These are phyloP conservation scores for Albatrellus ellisii DNA, from an alignment of 768 basidiomycete species.

Conservation along the genomic window DNA sequence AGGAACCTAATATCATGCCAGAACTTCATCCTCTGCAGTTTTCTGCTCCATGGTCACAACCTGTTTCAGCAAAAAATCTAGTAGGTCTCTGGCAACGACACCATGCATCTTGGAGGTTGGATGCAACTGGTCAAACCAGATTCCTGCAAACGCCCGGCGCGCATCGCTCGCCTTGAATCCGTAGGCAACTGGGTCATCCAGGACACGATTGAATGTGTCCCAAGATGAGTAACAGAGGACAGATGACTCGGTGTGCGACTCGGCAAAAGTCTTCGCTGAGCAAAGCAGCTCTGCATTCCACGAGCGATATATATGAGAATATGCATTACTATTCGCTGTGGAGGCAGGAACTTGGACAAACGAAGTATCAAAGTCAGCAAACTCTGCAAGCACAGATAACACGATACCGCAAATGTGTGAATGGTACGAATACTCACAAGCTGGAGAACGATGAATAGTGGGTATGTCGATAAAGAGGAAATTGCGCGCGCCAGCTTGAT, in stretches of 20 bases:
- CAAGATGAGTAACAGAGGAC: constrained; percentile 37
- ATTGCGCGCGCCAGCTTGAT: constrained; percentile 30
- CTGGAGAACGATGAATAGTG: constrained; percentile 37
- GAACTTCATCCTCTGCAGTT: too few species aligned
- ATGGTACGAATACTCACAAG: constrained; percentile 14
- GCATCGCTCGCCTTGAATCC: constrained; percentile 26
- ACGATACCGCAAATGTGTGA: not conserved
- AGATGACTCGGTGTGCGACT: constrained; percentile 30
- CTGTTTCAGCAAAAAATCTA: constrained; percentile 22
- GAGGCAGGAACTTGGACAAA: not conserved
- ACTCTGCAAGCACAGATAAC: not conserved
- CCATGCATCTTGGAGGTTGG: constrained; percentile 39
- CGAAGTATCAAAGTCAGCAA: not conserved
- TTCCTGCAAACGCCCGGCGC: constrained; percentile 21
- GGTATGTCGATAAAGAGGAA: constrained; percentile 52
- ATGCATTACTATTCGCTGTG: not conserved
- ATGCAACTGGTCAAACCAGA: constrained; percentile 43
- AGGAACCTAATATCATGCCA: too few species aligned
- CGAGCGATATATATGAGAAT: constrained; percentile 8
- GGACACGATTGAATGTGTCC: constrained; percentile 29
- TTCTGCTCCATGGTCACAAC: not conserved
- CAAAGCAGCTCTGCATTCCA: constrained; percentile 35
- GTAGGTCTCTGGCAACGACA: constrained; percentile 30
- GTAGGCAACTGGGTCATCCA: constrained; percentile 30
- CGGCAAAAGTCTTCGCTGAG: constrained; percentile 24